phyloP scores from a whole-genome alignment of 371 early-diverging fungal genomes.

The Mortierella sp. region DNA sequence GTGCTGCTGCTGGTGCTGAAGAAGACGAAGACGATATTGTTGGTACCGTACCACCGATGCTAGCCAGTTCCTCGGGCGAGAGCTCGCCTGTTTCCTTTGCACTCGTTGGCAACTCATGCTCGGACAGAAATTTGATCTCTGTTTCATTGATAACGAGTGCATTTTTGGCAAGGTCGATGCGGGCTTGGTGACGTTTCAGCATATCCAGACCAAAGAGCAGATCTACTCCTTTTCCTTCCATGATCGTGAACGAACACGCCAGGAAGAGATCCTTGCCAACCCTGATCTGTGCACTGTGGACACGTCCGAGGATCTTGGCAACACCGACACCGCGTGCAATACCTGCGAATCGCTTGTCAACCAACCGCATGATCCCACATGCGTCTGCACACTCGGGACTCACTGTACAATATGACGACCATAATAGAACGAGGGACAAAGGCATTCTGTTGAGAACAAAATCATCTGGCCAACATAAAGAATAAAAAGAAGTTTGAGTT shows the following conservation, averaged over 20 bases:
- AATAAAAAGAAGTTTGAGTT: too few relatives aligned
- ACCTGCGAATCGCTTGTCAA: conserved; percentile 92
- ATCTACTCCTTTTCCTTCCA: conserved; percentile 94
- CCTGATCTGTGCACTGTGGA: conserved; percentile 90
- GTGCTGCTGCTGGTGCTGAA: not conserved
- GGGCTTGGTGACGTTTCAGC: conserved; percentile 87
- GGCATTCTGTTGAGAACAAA: not conserved
- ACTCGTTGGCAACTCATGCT: conserved; percentile 85
- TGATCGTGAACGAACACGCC: conserved; percentile 91
- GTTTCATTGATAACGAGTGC: conserved; percentile 82
- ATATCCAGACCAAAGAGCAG: conserved; percentile 96
- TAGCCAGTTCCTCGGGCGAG: conserved; percentile 36
- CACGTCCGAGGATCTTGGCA: conserved; percentile 94
- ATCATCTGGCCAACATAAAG: too few relatives aligned
- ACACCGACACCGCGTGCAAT: conserved; percentile 96
- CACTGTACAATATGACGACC: conserved; percentile 56
- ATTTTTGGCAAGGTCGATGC: conserved; percentile 90
- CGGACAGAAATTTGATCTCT: conserved; percentile 88
- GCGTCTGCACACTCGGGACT: conserved; percentile 86
- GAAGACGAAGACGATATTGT: conserved; percentile 3
- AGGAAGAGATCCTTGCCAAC: conserved; percentile 78
- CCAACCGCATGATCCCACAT: conserved; percentile 88
- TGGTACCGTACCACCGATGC: conserved; percentile 42
- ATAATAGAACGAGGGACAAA: conserved; percentile 2
- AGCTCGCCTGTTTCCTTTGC: conserved; percentile 31